Evolutionary conservation across 2,329 filamentous ascomycete species (phyloP).

Genomic region (Clathrospora elynae): DNA sequence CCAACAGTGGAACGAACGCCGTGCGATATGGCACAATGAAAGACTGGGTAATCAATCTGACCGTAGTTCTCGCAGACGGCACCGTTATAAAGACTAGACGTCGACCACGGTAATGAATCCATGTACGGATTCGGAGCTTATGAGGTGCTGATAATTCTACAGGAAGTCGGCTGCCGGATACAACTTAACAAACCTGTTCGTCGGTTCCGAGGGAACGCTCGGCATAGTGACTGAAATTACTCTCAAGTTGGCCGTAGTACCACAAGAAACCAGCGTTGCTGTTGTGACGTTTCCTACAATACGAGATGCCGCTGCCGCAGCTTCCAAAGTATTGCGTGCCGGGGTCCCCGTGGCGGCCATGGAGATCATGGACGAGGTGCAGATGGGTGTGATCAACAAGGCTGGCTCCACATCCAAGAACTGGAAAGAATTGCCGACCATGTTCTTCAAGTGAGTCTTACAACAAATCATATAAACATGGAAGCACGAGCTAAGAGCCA

Average conservation of each 20-base stretch:
- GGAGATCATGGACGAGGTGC: conserved; percentile 88
- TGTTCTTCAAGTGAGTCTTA: conserved; percentile 74
- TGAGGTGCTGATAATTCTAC: not conserved
- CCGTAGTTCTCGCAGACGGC: conserved; percentile 78
- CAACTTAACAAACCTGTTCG: conserved; percentile 78
- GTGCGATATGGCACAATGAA: conserved; percentile 86
- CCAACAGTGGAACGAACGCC: conserved; percentile 73
- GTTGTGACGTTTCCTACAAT: conserved; percentile 81
- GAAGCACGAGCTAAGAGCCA: conserved; percentile 29
- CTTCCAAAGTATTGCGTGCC: conserved; percentile 74
- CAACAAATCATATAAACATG: conserved; percentile 4
- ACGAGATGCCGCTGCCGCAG: conserved; percentile 74
- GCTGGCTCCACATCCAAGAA: conserved; percentile 71
- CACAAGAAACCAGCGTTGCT: conserved; percentile 76
- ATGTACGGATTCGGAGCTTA: conserved; percentile 8
- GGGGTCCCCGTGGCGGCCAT: conserved; percentile 76
- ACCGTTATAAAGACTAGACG: conserved; percentile 78
- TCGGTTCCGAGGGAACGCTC: conserved; percentile 80
- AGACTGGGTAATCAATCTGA: conserved; percentile 84
- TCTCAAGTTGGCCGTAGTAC: conserved; percentile 76
- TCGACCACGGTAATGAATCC: conserved; percentile 62
- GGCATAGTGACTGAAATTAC: conserved; percentile 84
- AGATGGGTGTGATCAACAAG: conserved; percentile 82
- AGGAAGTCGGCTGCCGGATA: conserved; percentile 81
- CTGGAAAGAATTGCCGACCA: conserved; percentile 76